Percentiles rank a stretch among this genome's conserved stretches.
These are phyloP conservation scores for Urtica urens DNA, from an alignment of 306 rosid species.

Conservation along the genomic window DNA sequence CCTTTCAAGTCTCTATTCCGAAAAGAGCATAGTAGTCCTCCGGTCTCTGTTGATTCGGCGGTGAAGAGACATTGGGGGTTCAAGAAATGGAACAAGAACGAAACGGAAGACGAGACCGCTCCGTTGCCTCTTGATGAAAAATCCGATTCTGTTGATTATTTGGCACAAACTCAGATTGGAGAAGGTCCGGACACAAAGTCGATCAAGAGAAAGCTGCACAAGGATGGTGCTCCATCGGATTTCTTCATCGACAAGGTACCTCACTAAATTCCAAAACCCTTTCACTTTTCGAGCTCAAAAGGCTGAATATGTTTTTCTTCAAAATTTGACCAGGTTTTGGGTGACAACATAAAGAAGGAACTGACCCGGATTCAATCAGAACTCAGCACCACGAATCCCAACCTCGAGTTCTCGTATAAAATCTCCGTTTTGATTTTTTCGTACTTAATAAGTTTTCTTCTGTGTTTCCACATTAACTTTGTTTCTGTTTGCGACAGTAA, in stretches of 20 bases:
- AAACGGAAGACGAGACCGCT: slow-evolving; percentile 62
- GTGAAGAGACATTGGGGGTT: slow-evolving; percentile 65
- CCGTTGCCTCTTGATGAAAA: slow-evolving; percentile 59
- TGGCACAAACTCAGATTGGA: slow-evolving; percentile 29
- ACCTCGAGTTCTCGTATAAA: slow-evolving; percentile 55
- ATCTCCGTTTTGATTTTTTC: not conserved
- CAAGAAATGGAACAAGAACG: slow-evolving; percentile 70
- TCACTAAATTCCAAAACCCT: not conserved
- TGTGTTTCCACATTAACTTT: not conserved
- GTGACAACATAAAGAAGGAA: slow-evolving; percentile 67
- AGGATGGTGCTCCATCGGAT: slow-evolving; percentile 70
- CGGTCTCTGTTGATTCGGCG: slow-evolving; percentile 22
- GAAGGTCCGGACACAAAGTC: slow-evolving; percentile 55
- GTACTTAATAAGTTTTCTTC: not conserved
- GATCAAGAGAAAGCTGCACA: slow-evolving; percentile 55
- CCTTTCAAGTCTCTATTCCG: slow-evolving; percentile 66
- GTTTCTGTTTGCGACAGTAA: slow-evolving; percentile 14
- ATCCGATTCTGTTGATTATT: slow-evolving; percentile 41
- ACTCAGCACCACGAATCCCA: slow-evolving; percentile 61
- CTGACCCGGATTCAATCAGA: slow-evolving; percentile 67
- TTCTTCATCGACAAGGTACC: slow-evolving; percentile 74
- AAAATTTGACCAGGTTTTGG: slow-evolving; percentile 44
- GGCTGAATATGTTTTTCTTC: not conserved
- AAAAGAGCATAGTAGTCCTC: slow-evolving; percentile 30
- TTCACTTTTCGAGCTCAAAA: slow-evolving; percentile 4